Percentiles rank a stretch among this genome's conserved stretches.
Conservation (phyloP, 2,329 filamentous ascomycete genomes). For the Alternaria metachromatica region DNA sequence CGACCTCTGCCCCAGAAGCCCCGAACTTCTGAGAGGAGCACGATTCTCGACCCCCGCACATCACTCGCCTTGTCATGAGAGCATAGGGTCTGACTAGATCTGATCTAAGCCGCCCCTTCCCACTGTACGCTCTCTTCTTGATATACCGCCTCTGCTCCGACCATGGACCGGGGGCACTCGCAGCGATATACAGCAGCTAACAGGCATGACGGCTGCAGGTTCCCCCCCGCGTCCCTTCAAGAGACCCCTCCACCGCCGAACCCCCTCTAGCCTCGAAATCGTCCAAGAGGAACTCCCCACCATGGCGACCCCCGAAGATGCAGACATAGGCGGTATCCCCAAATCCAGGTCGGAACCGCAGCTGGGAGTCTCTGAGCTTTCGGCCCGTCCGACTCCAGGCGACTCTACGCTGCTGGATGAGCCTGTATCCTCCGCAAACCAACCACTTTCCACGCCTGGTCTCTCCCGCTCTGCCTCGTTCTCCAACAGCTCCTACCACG, state of each 20-base stretch:
- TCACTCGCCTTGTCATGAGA: constrained; percentile 37
- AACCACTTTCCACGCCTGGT: constrained; percentile 56
- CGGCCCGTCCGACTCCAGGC: constrained; percentile 29
- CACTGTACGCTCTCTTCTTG: constrained; percentile 29
- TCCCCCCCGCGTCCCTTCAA: constrained; percentile 33
- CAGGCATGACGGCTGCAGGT: constrained; percentile 38
- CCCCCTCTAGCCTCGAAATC: constrained; percentile 35
- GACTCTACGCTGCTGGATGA: constrained; percentile 45
- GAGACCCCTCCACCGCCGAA: constrained; percentile 38
- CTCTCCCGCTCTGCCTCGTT: constrained; percentile 81
- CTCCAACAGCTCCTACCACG: constrained; percentile 85
- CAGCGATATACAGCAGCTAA: constrained; percentile 30
- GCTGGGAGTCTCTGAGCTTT: constrained; percentile 35
- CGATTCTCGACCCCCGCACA: constrained; percentile 14
- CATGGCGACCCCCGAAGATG: constrained; percentile 36
- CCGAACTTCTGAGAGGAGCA: constrained; percentile 1
- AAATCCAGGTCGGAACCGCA: constrained; percentile 42
- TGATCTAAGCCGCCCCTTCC: constrained; percentile 12
- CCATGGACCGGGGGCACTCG: constrained; percentile 9
- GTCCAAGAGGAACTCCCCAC: constrained; percentile 39
- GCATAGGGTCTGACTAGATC: constrained; percentile 23
- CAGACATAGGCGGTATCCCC: constrained; percentile 12
- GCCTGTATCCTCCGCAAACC: constrained; percentile 56
- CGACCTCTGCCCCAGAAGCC: constrained; percentile 18
- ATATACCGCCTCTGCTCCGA: not conserved